Conservation (phyloP, 805 yeast genomes). For the Candida khao-thaluensis region DNA sequence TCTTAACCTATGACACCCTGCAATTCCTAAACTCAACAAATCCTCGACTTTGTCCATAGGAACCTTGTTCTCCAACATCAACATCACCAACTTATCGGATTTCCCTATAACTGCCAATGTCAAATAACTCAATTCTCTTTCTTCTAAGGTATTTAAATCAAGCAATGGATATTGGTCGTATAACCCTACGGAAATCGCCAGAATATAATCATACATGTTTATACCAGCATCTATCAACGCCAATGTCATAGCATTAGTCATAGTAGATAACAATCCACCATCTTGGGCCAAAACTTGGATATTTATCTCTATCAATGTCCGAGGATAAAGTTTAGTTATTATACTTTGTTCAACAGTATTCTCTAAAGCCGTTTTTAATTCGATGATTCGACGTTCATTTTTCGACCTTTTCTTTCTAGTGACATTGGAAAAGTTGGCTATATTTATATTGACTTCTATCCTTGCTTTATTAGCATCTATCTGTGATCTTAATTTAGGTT, state of each 20-base stretch:
- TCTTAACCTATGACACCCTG: slow-evolving; percentile 81
- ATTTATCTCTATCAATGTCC: slow-evolving; percentile 75
- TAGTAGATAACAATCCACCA: slow-evolving; percentile 79
- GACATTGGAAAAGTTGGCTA: slow-evolving; percentile 78
- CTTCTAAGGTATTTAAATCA: slow-evolving; percentile 82
- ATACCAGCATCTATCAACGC: slow-evolving; percentile 95
- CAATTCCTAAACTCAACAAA: slow-evolving; percentile 75
- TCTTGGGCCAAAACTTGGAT: slow-evolving; percentile 84
- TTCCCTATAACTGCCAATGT: slow-evolving; percentile 86
- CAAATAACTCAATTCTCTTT: slow-evolving; percentile 73
- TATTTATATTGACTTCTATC: slow-evolving; percentile 60
- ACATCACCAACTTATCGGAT: slow-evolving; percentile 71
- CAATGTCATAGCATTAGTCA: slow-evolving; percentile 82
- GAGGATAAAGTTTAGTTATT: slow-evolving; percentile 70
- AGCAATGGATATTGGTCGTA: slow-evolving; percentile 74
- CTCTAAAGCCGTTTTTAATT: slow-evolving; percentile 63
- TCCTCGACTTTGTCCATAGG: slow-evolving; percentile 79
- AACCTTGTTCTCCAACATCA: slow-evolving; percentile 78
- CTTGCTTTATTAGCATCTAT: slow-evolving; percentile 51
- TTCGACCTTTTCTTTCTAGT: slow-evolving; percentile 70
- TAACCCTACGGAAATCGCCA: slow-evolving; percentile 76
- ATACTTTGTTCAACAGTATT: slow-evolving; percentile 75
- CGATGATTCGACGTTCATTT: slow-evolving; percentile 69
- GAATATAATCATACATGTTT: slow-evolving; percentile 87
- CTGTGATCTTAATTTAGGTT: slow-evolving; percentile 62